Percentiles rank a stretch among this genome's conserved stretches.
phyloP scores from a whole-genome alignment of 106 monocot genomes.

The Hemerocallis citrina region DNA sequence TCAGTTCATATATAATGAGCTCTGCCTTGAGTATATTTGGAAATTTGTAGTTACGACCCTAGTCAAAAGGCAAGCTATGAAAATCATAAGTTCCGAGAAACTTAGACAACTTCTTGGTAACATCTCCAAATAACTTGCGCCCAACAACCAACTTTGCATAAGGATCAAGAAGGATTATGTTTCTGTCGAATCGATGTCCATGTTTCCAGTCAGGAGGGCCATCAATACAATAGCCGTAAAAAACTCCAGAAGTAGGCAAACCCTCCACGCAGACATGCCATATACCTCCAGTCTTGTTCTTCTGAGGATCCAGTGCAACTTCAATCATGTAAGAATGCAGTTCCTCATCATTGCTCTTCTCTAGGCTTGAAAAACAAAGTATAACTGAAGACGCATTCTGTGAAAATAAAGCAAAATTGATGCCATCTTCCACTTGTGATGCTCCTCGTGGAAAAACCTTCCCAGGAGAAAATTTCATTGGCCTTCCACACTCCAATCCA shows the following conservation, averaged over 20 bases:
- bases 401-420: slow-evolving; percentile 78
- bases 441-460: slow-evolving; percentile 58
- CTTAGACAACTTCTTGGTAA: slow-evolving; percentile 26
- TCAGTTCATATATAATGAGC: slow-evolving; percentile 94
- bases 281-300: slow-evolving; percentile 72
- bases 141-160: slow-evolving; percentile 85
- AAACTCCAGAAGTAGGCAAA: slow-evolving; percentile 50
- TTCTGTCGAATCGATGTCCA: slow-evolving; percentile 78
- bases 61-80: slow-evolving; percentile 48
- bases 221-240: slow-evolving; percentile 70
- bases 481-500: neutral
- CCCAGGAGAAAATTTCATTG: slow-evolving; percentile 47
- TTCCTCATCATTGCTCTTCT: slow-evolving; percentile 20
- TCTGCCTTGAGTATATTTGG: slow-evolving; percentile 85
- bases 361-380: slow-evolving; percentile 41
- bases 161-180: slow-evolving; percentile 66
- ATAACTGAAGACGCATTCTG: slow-evolving; percentile 54
- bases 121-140: slow-evolving; percentile 64
- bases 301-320: slow-evolving; percentile 55
- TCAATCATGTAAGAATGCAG: slow-evolving; percentile 25
- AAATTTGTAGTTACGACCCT: slow-evolving; percentile 70
- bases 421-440: slow-evolving; percentile 47
- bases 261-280: slow-evolving; percentile 87
- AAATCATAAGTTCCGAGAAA: slow-evolving; percentile 83
- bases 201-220: slow-evolving; percentile 58